These are phyloP conservation scores for Smittium culicis DNA, from an alignment of 371 early-diverging fungal species.

Conservation along the genomic window DNA sequence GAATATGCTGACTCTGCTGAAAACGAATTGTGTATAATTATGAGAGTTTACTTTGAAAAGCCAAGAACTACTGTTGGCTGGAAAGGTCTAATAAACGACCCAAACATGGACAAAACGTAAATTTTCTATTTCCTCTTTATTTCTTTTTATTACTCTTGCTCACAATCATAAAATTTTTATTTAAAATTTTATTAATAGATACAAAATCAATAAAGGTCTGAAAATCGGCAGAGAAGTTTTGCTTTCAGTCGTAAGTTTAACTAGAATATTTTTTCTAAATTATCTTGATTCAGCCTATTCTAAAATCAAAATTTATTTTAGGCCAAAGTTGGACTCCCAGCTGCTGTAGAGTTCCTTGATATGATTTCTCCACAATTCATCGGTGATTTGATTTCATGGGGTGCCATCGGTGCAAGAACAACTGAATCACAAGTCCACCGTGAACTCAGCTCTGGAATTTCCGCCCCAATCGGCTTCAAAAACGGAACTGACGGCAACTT, in stretches of 20 bases:
- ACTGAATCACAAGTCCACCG: conserved; percentile 84
- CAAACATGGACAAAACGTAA: conserved; percentile 22
- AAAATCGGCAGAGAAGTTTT: conserved; percentile 59
- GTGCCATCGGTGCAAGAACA: conserved; percentile 84
- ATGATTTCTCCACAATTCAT: conserved; percentile 72
- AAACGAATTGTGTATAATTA: conserved; percentile 65
- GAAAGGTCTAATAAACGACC: conserved; percentile 81
- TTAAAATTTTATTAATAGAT: conserved; percentile 33
- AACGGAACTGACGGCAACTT: conserved; percentile 82
- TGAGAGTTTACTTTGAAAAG: conserved; percentile 92
- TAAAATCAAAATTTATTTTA: background rate
- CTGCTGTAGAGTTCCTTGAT: conserved; percentile 71
- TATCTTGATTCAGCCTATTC: background rate
- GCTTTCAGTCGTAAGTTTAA: conserved; percentile 34
- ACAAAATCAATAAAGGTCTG: conserved; percentile 80
- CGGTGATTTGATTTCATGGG: conserved; percentile 70
- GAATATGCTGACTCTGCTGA: conserved; percentile 40
- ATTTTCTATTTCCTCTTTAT: conserved; percentile 14
- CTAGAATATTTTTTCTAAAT: background rate
- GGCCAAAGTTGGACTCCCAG: conserved; percentile 64
- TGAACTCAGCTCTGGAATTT: conserved; percentile 80
- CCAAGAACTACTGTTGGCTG: conserved; percentile 88
- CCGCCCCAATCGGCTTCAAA: conserved; percentile 90
- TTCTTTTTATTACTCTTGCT: background rate
- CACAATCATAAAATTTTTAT: background rate